These are phyloP conservation scores for Exophiala lecanii-corni DNA, from an alignment of 2,329 filamentous ascomycete genomes.

Conservation along the genomic window DNA sequence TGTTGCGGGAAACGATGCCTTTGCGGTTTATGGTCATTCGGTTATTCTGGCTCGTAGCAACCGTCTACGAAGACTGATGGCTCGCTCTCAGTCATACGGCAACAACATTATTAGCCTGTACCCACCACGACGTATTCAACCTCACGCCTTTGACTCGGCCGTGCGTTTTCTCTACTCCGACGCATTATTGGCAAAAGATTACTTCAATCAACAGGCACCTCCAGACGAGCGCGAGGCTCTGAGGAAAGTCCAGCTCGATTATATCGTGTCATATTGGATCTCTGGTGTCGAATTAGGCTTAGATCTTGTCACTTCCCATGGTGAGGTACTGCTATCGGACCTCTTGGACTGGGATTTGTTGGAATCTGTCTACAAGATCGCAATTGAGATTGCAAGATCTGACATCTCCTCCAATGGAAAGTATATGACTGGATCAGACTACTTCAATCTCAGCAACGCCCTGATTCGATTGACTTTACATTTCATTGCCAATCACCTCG, in stretches of 20 bases:
- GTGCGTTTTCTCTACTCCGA: constrained; percentile 27
- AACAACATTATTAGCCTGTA: constrained; percentile 22
- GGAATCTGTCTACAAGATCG: constrained; percentile 21
- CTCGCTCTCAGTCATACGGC: constrained; percentile 12
- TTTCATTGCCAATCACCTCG: constrained; percentile 18
- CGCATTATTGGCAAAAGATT: constrained; percentile 21
- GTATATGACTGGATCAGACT: constrained; percentile 18
- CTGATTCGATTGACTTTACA: constrained; percentile 16
- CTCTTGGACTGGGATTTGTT: constrained; percentile 25
- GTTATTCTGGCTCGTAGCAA: constrained; percentile 22
- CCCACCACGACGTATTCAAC: constrained; percentile 17
- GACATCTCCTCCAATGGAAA: constrained; percentile 12
- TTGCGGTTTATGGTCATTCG: constrained; percentile 19
- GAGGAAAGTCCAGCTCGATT: constrained; percentile 22
- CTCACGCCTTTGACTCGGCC: constrained; percentile 26
- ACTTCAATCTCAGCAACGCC: constrained; percentile 14
- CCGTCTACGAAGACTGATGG: constrained; percentile 18
- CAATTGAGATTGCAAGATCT: constrained; percentile 16
- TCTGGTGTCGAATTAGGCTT: constrained; percentile 25
- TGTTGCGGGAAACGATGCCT: constrained; percentile 11
- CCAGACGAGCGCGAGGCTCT: constrained; percentile 13
- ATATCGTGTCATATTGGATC: constrained; percentile 27
- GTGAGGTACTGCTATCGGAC: constrained; percentile 19
- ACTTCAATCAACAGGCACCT: constrained; percentile 16
- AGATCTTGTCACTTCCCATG: constrained; percentile 20